Conservation (phyloP, 139 green algal species). For the Edaphochlamys debaryana region DNA sequence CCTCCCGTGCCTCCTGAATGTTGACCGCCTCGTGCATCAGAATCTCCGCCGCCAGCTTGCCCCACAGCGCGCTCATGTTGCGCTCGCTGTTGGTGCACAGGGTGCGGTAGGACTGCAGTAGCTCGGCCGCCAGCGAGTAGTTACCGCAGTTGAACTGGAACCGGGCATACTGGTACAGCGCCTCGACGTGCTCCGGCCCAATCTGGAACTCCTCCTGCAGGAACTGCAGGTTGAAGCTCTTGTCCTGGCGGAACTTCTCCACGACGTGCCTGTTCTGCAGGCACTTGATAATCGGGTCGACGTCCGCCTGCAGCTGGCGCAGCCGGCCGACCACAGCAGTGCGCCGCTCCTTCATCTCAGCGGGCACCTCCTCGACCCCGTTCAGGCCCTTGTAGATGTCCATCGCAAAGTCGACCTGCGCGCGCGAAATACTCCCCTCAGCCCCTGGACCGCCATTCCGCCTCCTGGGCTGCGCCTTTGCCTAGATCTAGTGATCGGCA, state of each 20-base stretch:
- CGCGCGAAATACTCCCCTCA: background rate
- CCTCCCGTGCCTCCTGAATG: conserved; percentile 83
- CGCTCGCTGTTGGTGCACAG: conserved; percentile 88
- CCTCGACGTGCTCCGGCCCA: conserved; percentile 91
- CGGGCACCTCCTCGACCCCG: conserved; percentile 62
- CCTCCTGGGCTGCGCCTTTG: no score
- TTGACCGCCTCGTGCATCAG: conserved; percentile 82
- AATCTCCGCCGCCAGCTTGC: conserved; percentile 96
- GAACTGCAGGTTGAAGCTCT: conserved; percentile 91
- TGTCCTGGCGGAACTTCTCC: conserved; percentile 92
- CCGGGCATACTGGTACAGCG: conserved; percentile 97
- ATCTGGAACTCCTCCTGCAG: conserved; percentile 89
- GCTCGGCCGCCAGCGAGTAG: conserved; percentile 92
- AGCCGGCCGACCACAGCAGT: conserved; percentile 74
- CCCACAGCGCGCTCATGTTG: conserved; percentile 92
- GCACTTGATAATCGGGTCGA: conserved; percentile 92
- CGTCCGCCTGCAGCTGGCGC: conserved; percentile 77
- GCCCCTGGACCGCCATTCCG: background rate
- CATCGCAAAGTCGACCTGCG: conserved; percentile 87
- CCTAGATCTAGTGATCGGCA: no score
- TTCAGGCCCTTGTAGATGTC: conserved; percentile 95
- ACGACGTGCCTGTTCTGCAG: conserved; percentile 87
- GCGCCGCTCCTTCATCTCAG: conserved; percentile 69
- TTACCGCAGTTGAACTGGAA: conserved; percentile 99
- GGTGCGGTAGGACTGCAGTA: conserved; percentile 93